Base-by-base conservation (phyloP, 148 eudicot genomes). In the Beta vulgaris region DNA sequence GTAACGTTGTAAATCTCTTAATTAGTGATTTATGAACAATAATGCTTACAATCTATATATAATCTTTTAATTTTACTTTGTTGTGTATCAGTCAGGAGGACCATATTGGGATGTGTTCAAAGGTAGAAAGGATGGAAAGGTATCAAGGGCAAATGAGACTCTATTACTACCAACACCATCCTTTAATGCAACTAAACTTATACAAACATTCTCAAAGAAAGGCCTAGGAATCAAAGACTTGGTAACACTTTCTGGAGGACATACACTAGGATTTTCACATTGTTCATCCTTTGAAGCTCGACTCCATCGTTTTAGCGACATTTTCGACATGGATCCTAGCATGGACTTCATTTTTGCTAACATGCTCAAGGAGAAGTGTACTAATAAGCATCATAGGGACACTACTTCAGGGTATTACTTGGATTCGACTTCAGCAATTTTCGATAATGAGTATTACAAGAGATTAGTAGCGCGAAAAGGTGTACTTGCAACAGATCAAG, bases 251-350 rank as follows among this genome's bases (percentile, higher is more conserved):
- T 62, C 86, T 2, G 97, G 97, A 63, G 88, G 88, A 19, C 97
- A 91, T 75, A 86, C 93, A 2, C 84, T 91, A 35, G 93, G 97
- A 11, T 86, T 88, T 28, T 76, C 91, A 39, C 97, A 91, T 58
- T 91, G 97, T 74, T 87, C 89, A 2, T 89, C 97, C 14, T 89
- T 91, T 83, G 88, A 86, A 69, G 73, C 87, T 55, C 81, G 93
- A 23, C 77, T 91, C 64, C 91, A 81, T 77, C 83, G 82, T 75
- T 89, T 84, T 44, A 79, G 73, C 72, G 76, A 74, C 70, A 51
- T 25, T 69, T 51, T 72, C 31, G 85, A 87, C 44, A 46, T 85
- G 19, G 97, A 91, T 78, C 91, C 93, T 2, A 82, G 87, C 36
- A 55, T 89, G 87, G 73, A 84, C 35, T 35, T 59, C 32, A 73